Evolutionary conservation across 306 rosid genomes (phyloP).

Genomic region (Dryas alaskensis): DNA sequence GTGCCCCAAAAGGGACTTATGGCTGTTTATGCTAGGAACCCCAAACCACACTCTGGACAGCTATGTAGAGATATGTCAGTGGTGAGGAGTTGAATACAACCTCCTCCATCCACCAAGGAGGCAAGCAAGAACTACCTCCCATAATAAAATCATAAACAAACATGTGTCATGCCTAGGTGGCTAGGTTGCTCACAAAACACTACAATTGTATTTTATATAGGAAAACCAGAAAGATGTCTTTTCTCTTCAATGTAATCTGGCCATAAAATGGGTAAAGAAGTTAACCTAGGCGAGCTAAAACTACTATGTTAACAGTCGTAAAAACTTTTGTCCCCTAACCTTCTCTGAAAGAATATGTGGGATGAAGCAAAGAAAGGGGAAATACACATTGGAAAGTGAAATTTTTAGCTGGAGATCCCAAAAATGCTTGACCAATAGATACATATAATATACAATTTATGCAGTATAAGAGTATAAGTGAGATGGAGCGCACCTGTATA

Average conservation of each 20-base stretch:
- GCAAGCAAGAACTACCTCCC: not conserved
- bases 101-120: not conserved
- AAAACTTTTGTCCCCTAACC: not conserved
- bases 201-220: not conserved
- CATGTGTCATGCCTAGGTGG: not conserved
- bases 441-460: not conserved
- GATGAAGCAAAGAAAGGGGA: constrained; percentile 2
- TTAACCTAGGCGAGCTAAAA: not conserved
- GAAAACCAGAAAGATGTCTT: not conserved
- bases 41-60: not conserved
- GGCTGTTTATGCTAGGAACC: constrained; percentile 7
- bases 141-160: constrained; percentile 1
- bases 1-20: not conserved
- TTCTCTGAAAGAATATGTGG: not conserved
- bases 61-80: constrained; percentile 17
- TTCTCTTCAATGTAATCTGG: not conserved
- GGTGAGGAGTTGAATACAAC: constrained; percentile 5
- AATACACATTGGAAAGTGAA: not conserved
- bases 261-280: not conserved
- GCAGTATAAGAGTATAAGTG: constrained; percentile 6
- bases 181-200: not conserved
- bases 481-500: constrained; percentile 64
- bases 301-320: not conserved
- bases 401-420: not conserved
- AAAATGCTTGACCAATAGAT: not conserved